These are phyloP conservation scores for Ceriops decandra DNA, from an alignment of 345 rosid species.

Conservation along the genomic window DNA sequence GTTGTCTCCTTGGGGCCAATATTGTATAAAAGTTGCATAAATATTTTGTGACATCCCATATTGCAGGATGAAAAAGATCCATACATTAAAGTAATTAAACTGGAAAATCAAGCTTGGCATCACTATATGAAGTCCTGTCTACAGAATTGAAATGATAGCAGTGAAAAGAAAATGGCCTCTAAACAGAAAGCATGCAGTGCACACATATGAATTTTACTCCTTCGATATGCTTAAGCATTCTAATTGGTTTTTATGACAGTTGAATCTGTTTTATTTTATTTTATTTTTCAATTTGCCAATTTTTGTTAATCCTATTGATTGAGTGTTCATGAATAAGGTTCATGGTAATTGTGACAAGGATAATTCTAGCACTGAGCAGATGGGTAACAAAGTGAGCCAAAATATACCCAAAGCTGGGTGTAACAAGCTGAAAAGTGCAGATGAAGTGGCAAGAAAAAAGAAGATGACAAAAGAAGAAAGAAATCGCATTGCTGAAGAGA, in stretches of 20 bases:
- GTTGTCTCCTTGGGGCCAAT: too few species aligned
- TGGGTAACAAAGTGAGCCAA: slow-evolving; percentile 20
- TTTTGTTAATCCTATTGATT: not conserved
- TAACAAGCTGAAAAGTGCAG: slow-evolving; percentile 26
- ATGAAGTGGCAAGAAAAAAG: slow-evolving; percentile 41
- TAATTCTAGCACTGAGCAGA: slow-evolving; percentile 41
- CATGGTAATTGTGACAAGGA: slow-evolving; percentile 52
- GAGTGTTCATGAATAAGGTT: slow-evolving; percentile 36
- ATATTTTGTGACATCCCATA: too few species aligned
- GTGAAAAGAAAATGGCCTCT: too few species aligned
- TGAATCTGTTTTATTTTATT: not conserved
- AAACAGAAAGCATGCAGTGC: too few species aligned
- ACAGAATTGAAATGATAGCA: too few species aligned
- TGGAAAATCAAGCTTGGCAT: too few species aligned
- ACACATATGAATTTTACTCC: too few species aligned
- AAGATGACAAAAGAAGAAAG: slow-evolving; percentile 55
- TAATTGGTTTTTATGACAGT: not conserved
- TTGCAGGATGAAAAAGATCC: too few species aligned
- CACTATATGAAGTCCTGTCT: too few species aligned
- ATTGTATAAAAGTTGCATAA: too few species aligned
- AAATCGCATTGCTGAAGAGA: slow-evolving; percentile 55
- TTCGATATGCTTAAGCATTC: not conserved
- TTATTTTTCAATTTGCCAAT: too few species aligned
- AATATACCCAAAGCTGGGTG: slow-evolving; percentile 20
- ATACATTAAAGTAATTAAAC: too few species aligned